Conservation (phyloP, 148 eudicot genomes). For the Chenopodium formosanum region DNA sequence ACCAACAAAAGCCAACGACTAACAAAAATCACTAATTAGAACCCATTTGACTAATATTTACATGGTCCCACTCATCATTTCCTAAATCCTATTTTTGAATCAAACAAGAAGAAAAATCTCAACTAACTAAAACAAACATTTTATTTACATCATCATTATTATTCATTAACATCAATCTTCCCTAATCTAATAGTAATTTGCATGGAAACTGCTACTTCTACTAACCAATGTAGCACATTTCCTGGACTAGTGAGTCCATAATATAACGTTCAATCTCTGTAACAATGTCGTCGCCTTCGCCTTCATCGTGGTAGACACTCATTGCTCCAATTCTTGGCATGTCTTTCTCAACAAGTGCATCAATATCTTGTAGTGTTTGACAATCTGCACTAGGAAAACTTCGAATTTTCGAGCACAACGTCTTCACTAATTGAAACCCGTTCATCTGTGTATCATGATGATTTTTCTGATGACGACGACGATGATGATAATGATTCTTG, state of each 20-base stretch:
- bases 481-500: slow-evolving; percentile 20
- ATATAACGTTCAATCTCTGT: slow-evolving; percentile 56
- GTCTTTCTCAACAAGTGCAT: slow-evolving; percentile 58
- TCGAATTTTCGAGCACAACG: slow-evolving; percentile 40
- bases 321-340: slow-evolving; percentile 22
- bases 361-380: slow-evolving; percentile 72
- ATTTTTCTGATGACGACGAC: background rate
- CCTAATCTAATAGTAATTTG: background rate
- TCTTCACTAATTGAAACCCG: slow-evolving; percentile 45
- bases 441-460: slow-evolving; percentile 14
- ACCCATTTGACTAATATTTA: slow-evolving; percentile 22
- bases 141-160: slow-evolving; percentile 1
- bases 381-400: slow-evolving; percentile 54
- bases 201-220: slow-evolving; percentile 10
- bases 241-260: slow-evolving; percentile 49
- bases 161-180: background rate
- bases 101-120: slow-evolving; percentile 12
- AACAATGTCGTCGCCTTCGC: slow-evolving; percentile 50
- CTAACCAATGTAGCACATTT: slow-evolving; percentile 25
- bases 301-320: slow-evolving; percentile 47
- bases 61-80: slow-evolving; percentile 25
- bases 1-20: slow-evolving; percentile 8
- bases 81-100: slow-evolving; percentile 4
- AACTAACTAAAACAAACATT: slow-evolving; percentile 10
- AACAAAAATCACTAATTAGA: slow-evolving; percentile 20